Evolutionary conservation across 116 monocot genomes (phyloP).

Genomic region (Trichopus zeylanicus): DNA sequence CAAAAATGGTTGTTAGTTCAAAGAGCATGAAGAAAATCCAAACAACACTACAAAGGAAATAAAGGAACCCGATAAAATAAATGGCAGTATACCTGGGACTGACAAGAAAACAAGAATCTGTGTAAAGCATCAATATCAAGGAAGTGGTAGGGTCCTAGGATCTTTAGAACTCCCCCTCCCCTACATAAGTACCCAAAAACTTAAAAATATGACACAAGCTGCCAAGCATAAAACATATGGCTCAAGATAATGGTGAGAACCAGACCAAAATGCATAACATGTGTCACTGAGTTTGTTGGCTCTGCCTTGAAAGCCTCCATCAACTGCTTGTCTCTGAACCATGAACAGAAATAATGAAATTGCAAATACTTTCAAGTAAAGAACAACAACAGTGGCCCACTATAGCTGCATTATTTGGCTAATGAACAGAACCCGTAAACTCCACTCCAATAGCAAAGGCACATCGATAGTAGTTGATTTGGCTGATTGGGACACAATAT

Average conservation of each 20-base stretch:
- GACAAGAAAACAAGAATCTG: constrained; percentile 71
- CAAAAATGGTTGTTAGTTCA: too few species aligned
- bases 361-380: background rate
- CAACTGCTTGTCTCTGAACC: constrained; percentile 67
- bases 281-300: constrained; percentile 88
- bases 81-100: constrained; percentile 46
- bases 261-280: constrained; percentile 98
- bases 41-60: background rate
- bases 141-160: constrained; percentile 53
- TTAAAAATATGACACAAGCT: background rate
- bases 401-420: too few species aligned
- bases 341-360: too few species aligned
- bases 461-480: constrained; percentile 22
- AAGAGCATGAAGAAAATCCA: constrained; percentile 2
- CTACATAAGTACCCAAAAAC: constrained; percentile 15
- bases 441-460: constrained; percentile 64
- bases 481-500: constrained; percentile 13
- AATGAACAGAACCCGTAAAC: constrained; percentile 55
- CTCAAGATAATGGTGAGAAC: background rate
- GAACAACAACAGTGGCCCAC: too few species aligned
- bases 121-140: constrained; percentile 45
- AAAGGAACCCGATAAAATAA: background rate
- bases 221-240: background rate
- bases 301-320: constrained; percentile 95
- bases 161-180: constrained; percentile 79